phyloP scores from a whole-genome alignment of 176 grass and related monocot species.

The Secale cereale region DNA sequence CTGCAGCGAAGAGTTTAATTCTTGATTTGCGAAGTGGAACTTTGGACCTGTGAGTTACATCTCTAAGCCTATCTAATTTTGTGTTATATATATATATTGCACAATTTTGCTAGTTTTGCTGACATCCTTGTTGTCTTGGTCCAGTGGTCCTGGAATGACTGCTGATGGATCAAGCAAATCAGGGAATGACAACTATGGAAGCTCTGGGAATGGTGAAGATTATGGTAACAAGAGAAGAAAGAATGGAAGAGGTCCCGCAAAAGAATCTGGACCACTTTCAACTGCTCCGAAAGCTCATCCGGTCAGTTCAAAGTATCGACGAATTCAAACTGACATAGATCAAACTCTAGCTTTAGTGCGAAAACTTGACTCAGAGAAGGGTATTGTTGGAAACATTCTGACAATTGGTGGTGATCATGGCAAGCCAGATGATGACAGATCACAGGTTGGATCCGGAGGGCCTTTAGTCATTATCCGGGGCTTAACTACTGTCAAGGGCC shows the following conservation, averaged over 20 bases:
- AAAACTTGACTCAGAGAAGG: constrained; percentile 82
- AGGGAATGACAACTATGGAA: constrained; percentile 48
- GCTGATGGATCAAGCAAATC: constrained; percentile 38
- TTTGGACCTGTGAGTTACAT: constrained; percentile 69
- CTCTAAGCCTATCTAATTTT: neutral
- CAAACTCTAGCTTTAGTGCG: constrained; percentile 50
- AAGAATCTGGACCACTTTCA: constrained; percentile 44
- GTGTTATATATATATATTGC: constrained; percentile 12
- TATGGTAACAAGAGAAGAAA: constrained; percentile 56
- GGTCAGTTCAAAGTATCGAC: constrained; percentile 46
- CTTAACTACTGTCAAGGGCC: constrained; percentile 64
- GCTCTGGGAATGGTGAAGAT: constrained; percentile 60
- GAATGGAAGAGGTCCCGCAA: constrained; percentile 46
- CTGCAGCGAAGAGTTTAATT: constrained; percentile 60
- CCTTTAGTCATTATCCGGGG: constrained; percentile 51
- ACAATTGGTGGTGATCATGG: constrained; percentile 39
- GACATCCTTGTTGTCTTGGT: constrained; percentile 24
- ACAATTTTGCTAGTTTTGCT: constrained; percentile 19
- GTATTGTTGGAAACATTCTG: constrained; percentile 59
- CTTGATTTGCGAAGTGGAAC: constrained; percentile 67
- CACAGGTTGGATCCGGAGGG: constrained; percentile 43
- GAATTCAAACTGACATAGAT: constrained; percentile 66
- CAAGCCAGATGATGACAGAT: constrained; percentile 58
- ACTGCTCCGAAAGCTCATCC: constrained; percentile 63
- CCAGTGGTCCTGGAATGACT: constrained; percentile 62